Base-by-base conservation (phyloP, 1,284 basidiomycete species). In the Boletus semigastroideus region DNA sequence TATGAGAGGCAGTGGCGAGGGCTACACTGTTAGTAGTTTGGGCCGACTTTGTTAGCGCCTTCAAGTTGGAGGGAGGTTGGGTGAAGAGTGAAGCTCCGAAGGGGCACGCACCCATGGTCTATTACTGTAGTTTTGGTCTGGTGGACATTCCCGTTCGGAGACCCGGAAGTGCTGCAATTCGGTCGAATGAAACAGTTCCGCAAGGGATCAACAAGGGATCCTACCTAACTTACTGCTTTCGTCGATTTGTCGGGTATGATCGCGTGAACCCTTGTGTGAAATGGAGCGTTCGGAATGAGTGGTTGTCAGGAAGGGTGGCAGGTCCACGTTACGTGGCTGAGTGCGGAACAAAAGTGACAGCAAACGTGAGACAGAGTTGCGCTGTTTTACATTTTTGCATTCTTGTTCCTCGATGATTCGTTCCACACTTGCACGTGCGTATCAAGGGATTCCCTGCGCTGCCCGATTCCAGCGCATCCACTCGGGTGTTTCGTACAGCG, bases 401-500 rank as follows among this genome's bases (percentile, higher is more conserved):
- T 14, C 22, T 7, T 34, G 25, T 25, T 25, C 25, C 37, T 13
- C 8, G 6, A 62, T 57, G 51, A 38, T 57, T 27, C 46, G 38
- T 19, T 20, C 34, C 27, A 41, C 14, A 27, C 28, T 40, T 28
- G 19, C 42, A 22, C 53, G 45, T 28, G 49, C 40, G 27, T 46
- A 36, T 42, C 57, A 27, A 38, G 19, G 12, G 28, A 34, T 46
- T 42, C 42, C 38, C 33, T 34, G 34, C 36, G 17, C 42, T 11
- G n/a, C 46, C n/a, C 56, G 62, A 14, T 13, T 22, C 38, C 20
- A 12, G 54, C 46, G 51, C 40, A 27, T 62, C 22, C 58, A 63
- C 37, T 46, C 57, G 25, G 37, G 49, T 36, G 1, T 54, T 16
- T 46, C 42, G 27, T 69, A 71, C 49, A 61, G 64, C 48, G 53